These are phyloP conservation scores for Goffeauzyma gilvescens DNA, from an alignment of 768 basidiomycete genomes.

Conservation along the genomic window DNA sequence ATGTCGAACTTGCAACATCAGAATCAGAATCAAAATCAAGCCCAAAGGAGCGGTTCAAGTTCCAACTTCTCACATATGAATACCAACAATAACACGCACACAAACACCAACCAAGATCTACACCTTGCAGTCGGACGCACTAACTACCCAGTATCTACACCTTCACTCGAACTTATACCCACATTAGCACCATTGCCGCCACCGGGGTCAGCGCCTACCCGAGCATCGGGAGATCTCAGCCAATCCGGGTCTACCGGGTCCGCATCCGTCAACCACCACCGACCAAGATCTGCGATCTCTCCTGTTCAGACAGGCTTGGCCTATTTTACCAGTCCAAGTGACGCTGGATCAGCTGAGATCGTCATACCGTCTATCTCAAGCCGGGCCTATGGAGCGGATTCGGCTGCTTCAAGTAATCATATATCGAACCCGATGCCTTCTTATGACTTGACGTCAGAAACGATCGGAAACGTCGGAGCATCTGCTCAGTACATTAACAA, in stretches of 20 bases:
- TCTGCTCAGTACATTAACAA: too few relatives aligned
- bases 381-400: too few relatives aligned
- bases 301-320: too few relatives aligned
- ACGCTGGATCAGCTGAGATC: background rate
- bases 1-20: background rate
- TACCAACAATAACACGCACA: background rate
- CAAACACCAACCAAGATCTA: background rate
- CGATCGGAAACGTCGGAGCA: too few relatives aligned
- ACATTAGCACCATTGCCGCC: background rate
- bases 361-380: too few relatives aligned
- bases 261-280: background rate
- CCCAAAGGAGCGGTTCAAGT: too few relatives aligned
- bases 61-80: background rate
- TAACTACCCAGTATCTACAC: background rate
- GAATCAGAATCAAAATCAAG: too few relatives aligned
- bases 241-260: background rate
- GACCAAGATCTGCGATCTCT: too few relatives aligned
- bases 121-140: background rate
- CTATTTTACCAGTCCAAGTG: conserved; percentile 3
- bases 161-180: background rate
- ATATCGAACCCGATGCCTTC: too few relatives aligned
- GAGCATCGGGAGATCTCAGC: background rate
- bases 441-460: background rate
- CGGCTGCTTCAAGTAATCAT: too few relatives aligned
- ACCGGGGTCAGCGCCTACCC: too few relatives aligned